Evolutionary conservation across 192 early-diverging fungal genomes (phyloP).

Genomic region (Physocladia obscura): DNA sequence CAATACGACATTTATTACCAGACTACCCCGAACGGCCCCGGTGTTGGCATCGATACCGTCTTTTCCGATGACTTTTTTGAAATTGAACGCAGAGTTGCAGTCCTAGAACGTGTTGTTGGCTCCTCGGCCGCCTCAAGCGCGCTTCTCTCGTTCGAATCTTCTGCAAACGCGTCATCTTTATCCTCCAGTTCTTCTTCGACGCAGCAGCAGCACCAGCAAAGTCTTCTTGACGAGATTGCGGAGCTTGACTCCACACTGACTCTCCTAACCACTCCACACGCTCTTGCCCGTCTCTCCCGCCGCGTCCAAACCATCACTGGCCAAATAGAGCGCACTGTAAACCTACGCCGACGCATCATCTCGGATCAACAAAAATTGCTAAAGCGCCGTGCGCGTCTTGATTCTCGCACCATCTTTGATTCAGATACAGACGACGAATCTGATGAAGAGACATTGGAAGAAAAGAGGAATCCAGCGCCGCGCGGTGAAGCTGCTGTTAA

Average conservation of each 20-base stretch:
- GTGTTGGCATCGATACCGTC: background rate
- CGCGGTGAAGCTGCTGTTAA: slow-evolving; percentile 7
- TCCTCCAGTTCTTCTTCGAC: background rate
- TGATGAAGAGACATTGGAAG: background rate
- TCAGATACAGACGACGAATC: background rate
- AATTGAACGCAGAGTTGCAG: slow-evolving; percentile 9
- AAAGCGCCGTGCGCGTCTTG: background rate
- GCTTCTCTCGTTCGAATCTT: background rate
- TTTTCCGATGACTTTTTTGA: slow-evolving; percentile 11
- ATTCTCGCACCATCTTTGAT: background rate
- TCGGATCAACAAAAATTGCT: background rate
- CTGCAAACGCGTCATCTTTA: background rate
- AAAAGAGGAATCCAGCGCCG: background rate
- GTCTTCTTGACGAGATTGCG: slow-evolving; percentile 1
- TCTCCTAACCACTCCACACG: slow-evolving; percentile 17
- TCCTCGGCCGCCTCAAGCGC: background rate
- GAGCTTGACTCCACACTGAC: slow-evolving; percentile 14
- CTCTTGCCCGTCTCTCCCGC: slow-evolving; percentile 10
- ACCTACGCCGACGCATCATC: slow-evolving; percentile 14
- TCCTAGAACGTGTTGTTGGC: slow-evolving; percentile 9
- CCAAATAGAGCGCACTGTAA: slow-evolving; percentile 6
- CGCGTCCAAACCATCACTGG: slow-evolving; percentile 11
- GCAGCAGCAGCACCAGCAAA: background rate
- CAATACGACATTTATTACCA: slow-evolving; percentile 17
- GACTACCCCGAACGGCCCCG: background rate